Base-by-base conservation (phyloP, 1,139 yeast genomes). In the Scheffersomyces insectosa region DNA sequence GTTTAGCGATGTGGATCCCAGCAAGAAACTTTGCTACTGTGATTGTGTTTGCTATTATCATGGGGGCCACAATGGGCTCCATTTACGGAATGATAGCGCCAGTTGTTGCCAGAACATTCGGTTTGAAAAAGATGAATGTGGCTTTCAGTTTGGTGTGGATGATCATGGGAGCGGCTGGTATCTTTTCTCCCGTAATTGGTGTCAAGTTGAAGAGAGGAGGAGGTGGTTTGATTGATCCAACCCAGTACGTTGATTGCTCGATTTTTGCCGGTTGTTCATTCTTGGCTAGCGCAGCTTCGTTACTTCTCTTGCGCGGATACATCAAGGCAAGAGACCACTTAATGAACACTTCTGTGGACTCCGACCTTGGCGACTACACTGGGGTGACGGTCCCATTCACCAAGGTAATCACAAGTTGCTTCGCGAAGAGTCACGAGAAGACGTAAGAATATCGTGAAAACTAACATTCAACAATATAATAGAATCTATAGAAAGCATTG, bases 1-100 rank as follows among this genome's bases (percentile, higher is more conserved):
- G 66, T 29, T 61, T 65, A 33, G 83, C 81, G 2, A 77, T 82
- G 79, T 83, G 88, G 88, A 71, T 82, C 33, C 84, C 85, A 3
- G 75, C 81, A 11, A 60, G 77, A 39, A 79, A 77, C 51, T 75
- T 63, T 49, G 82, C 81, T 2, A 76, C 82, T 3, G 73, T 80
- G 2, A 56, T 77, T 14, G 69, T 62, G 2, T 74, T 77, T 52
- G 77, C 78, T 2, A 40, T 79, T 29, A 46, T 79, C 5, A 66
- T 63, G 42, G 86, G 85, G 30, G 62, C 69, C 4, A 41, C 75
- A 16, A 78, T 80, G 78, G 84, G 85, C 1, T 68, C 77, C 5
- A 52, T 68, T 12, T 68, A 58, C 46, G 63, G 65, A 6, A 61
- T 67, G 33, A 43, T 60, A 40, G 64, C 72, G 1, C 68, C 71